These are phyloP conservation scores for Cytauxzoon felis DNA, from an alignment of 169 alveolate species.

Conservation along the genomic window DNA sequence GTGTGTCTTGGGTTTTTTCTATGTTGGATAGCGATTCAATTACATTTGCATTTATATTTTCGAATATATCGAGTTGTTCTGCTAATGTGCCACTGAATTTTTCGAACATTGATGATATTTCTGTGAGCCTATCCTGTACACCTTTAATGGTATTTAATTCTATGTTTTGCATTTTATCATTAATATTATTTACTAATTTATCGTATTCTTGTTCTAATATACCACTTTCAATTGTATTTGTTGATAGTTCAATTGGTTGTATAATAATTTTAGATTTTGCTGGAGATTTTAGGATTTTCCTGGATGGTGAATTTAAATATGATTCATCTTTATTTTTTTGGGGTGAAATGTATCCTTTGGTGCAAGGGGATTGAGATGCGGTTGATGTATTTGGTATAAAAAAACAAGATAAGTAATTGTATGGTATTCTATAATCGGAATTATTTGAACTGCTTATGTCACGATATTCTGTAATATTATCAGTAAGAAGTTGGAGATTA, in stretches of 20 bases:
- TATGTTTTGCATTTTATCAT: constrained; percentile 28
- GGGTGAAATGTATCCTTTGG: too few species aligned
- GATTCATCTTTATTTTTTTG: too few species aligned
- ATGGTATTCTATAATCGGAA: not conserved
- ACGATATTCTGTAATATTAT: constrained; percentile 1
- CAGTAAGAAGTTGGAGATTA: constrained; percentile 28
- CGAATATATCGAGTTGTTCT: constrained; percentile 53
- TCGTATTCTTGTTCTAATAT: constrained; percentile 36
- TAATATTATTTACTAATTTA: constrained; percentile 15
- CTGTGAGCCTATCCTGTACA: constrained; percentile 56
- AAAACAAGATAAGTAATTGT: constrained; percentile 5
- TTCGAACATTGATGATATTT: constrained; percentile 65
- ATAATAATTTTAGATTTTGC: too few species aligned
- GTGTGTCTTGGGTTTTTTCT: constrained; percentile 49
- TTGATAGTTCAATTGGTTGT: constrained; percentile 8
- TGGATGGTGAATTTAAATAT: too few species aligned
- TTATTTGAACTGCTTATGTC: not conserved
- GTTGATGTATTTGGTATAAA: not conserved
- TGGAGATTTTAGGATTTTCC: too few species aligned
- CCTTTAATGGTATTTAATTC: constrained; percentile 40
- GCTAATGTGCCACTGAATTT: constrained; percentile 57
- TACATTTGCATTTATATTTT: constrained; percentile 55
- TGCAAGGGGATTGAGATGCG: too few species aligned
- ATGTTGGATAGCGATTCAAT: constrained; percentile 55
- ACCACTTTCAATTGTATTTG: constrained; percentile 16